Evolutionary conservation across 768 basidiomycete genomes (phyloP), one percentile per base, ranked within the genome.

Genomic region (Pleurotus sapidus): DNA sequence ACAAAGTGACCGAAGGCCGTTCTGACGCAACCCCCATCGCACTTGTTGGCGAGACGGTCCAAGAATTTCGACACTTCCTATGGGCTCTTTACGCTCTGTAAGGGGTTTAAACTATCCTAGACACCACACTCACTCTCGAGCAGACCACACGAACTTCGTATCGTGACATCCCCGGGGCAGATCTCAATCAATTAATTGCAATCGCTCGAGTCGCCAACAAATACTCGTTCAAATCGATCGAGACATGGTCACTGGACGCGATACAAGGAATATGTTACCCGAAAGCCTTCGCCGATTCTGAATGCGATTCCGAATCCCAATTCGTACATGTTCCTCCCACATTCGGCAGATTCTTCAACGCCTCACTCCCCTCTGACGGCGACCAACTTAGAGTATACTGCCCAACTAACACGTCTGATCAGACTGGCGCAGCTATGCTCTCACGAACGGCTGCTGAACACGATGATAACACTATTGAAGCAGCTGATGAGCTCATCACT

Each of bases 81-180:
- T 89, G 86, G 86, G 83, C 84, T 1, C 69, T 91, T n/a, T 91
- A 91, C 63, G 87, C 88, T 5, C 64, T 87, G 89, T 89, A 63
- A 70, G 87, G 23, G 37, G 47, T 37, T 23, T 14, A 57, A 57
- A 2, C 46, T 37, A 24, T 40, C 37, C 49, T 37, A 27, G 14
- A 45, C 49, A 47, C 43, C 49, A 15, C 30, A 8, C 17, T 46
- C 24, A 34, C 27, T 18, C 23, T 8, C 5, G 25, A 24, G 27
- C 61, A 90, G 88, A 59, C 89, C 89, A 3, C 82, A 79, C 17
- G 88, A 90, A 62, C 72, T 88, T 18, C 71, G 72, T 56, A 66
- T 76, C 43, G 72, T 82, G 11, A 77, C 78, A 17, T 74, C 77
- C 9, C 69, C 77, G 71, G 70, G 42, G 75, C 83, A 23, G 77